These are phyloP conservation scores for Meyerozyma elateridarum DNA, from an alignment of 1,139 yeast genomes.

Conservation along the genomic window DNA sequence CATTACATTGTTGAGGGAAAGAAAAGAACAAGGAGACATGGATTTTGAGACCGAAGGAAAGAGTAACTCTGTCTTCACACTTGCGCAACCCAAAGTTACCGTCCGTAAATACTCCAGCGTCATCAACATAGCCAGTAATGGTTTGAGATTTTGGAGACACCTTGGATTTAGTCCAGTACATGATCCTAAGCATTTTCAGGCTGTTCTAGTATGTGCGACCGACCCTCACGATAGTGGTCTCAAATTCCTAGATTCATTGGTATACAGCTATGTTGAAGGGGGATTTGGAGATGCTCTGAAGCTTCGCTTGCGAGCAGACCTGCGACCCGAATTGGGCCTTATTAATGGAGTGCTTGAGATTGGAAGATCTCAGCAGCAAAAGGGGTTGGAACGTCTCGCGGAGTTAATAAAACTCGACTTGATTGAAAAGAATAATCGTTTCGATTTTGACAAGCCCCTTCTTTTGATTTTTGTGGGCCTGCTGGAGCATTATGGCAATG, in stretches of 20 bases:
- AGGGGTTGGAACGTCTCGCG: constrained; percentile 26
- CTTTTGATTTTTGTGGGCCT: constrained; percentile 45
- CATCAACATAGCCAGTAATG: constrained; percentile 33
- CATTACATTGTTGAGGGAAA: constrained; percentile 16
- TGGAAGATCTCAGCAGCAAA: constrained; percentile 6
- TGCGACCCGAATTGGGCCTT: constrained; percentile 30
- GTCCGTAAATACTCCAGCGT: constrained; percentile 27
- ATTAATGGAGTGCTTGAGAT: constrained; percentile 13
- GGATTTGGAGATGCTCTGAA: constrained; percentile 44
- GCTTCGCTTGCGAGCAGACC: constrained; percentile 24
- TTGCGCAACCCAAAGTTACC: constrained; percentile 24
- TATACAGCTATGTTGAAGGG: constrained; percentile 42
- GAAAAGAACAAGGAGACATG: constrained; percentile 15
- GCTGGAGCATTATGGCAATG: constrained; percentile 39
- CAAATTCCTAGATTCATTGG: constrained; percentile 38
- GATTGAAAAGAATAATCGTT: constrained; percentile 37
- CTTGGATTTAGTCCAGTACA: constrained; percentile 52
- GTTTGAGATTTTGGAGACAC: constrained; percentile 50
- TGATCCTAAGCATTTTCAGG: constrained; percentile 47
- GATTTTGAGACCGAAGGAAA: no score
- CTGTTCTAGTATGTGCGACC: constrained; percentile 43
- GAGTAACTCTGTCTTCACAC: constrained; percentile 19
- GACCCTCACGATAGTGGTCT: constrained; percentile 16
- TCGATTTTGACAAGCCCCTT: constrained; percentile 44
- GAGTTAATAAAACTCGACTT: constrained; percentile 36